Evolutionary conservation across 352 stramenopile species (phyloP), one percentile per base, ranked within the genome.

Genomic region (Phytophthora hibernalis): DNA sequence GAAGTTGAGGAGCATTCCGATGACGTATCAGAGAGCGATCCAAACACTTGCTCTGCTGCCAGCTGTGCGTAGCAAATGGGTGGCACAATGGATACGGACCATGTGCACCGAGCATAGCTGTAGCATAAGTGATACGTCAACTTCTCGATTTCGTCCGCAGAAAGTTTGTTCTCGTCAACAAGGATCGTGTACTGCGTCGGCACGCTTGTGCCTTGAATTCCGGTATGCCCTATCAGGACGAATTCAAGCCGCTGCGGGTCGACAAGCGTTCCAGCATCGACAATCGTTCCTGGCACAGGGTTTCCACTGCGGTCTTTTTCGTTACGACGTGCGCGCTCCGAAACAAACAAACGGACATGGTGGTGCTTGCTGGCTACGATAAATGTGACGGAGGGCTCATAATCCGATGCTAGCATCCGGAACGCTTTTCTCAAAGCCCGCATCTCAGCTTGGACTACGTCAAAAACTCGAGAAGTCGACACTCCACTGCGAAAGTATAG

Each of bases 401-500:
- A 93, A 16, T 75, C 70, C 10, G 40, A 21, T 31, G 85, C 69
- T 21, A 94, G 65, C 52, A 77, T 79, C 7, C 69, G 37, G 48
- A 81, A 95, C 3, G 83, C 85, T 43, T 66, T 63, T 22, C 82
- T 70, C 16, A 95, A 80, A 22, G 85, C 82, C 9, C 72, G 68
- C 54, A 94, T 86, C 63, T 94, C 78, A 2, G 63, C 62, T 51
- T 85, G 62, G 11, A 85, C 26, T 13, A 91, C 84, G 59, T 86
- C 75, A 42, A 79, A 64, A 44, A 85, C 86, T 44, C 90, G 80
- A 11, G 80, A 81, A 63, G 91, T 80, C 43, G 73, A 80, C 33
- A 92, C 82, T 35, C 82, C 85, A 51, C 90, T 82, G 30, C 85
- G 80, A 60, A 88, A 92, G 63, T 90, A 94, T 11, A 94, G 51